Percentiles rank a stretch among this genome's conserved stretches.
Conservation (phyloP, 1,284 basidiomycete species). For the Ceratobasidium sp. region DNA sequence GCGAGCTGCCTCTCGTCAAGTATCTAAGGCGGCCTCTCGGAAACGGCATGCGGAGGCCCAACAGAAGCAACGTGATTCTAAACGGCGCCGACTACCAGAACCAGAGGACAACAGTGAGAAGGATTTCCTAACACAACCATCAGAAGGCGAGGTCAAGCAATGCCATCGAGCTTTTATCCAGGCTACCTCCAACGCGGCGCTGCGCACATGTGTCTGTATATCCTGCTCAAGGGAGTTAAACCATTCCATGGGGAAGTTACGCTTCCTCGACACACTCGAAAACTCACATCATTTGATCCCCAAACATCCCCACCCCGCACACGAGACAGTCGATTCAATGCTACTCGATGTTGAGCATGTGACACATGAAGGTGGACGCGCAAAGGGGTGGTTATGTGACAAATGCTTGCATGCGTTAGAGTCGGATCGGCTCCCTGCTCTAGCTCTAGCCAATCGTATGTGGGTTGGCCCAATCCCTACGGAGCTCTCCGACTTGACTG, state of each 20-base stretch:
- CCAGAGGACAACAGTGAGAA: too few relatives aligned
- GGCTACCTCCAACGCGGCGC: not conserved
- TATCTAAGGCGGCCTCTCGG: too few relatives aligned
- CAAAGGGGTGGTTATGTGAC: not conserved
- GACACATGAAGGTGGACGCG: not conserved
- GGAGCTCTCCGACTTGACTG: slow-evolving; percentile 52
- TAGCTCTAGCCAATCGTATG: slow-evolving; percentile 56
- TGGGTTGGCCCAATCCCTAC: slow-evolving; percentile 57
- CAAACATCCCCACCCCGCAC: not conserved
- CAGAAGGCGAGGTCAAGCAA: not conserved
- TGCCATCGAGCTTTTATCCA: not conserved
- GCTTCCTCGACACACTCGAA: not conserved
- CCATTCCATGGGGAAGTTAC: not conserved
- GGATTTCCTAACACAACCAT: not conserved
- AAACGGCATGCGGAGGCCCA: too few relatives aligned
- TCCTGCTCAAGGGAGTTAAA: not conserved
- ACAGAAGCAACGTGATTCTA: too few relatives aligned
- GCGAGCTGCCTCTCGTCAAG: too few relatives aligned
- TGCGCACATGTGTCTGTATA: not conserved
- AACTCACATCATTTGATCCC: not conserved
- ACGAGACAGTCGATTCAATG: not conserved
- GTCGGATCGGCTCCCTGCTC: slow-evolving; percentile 47
- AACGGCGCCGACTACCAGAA: too few relatives aligned
- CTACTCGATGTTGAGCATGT: not conserved
- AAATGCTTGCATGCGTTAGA: not conserved